Evolutionary conservation across 768 basidiomycete genomes (phyloP).

Genomic region (Cyclocybe cylindracea): DNA sequence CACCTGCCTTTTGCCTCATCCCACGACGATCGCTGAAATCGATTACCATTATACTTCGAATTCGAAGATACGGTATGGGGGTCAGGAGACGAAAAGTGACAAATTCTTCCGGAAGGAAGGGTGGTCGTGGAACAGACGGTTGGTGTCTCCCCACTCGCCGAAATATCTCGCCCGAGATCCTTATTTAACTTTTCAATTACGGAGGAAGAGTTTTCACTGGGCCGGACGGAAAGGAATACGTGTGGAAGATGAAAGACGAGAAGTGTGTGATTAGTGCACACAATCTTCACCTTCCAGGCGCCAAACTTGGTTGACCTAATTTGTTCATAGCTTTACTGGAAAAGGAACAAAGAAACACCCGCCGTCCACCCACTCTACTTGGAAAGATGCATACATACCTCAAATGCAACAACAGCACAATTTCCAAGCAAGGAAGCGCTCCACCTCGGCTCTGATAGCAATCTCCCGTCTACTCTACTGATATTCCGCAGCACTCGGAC

Average conservation of each 20-base stretch:
- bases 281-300: neutral
- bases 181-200: neutral
- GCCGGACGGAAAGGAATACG: constrained; percentile 22
- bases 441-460: too few relatives aligned
- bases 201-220: constrained; percentile 29
- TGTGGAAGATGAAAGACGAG: constrained; percentile 1
- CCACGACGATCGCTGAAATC: constrained; percentile 10
- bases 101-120: constrained; percentile 18
- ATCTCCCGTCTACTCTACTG: too few relatives aligned
- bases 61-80: constrained; percentile 6
- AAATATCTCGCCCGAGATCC: too few relatives aligned
- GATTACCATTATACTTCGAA: constrained; percentile 11
- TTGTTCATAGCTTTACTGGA: neutral
- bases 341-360: neutral
- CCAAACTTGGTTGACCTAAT: neutral
- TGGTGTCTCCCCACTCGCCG: too few relatives aligned
- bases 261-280: constrained; percentile 4
- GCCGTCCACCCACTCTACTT: neutral
- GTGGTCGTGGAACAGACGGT: neutral
- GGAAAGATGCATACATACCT: too few relatives aligned
- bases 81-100: neutral
- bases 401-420: too few relatives aligned
- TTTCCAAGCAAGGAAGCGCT: too few relatives aligned
- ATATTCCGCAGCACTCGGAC: too few relatives aligned
- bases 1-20: too few relatives aligned